A percentile compares a stretch with the other conserved stretches of the same genome.
Conservation (phyloP, 73 alveolate genomes). For the Durusdinium trenchii region DNA sequence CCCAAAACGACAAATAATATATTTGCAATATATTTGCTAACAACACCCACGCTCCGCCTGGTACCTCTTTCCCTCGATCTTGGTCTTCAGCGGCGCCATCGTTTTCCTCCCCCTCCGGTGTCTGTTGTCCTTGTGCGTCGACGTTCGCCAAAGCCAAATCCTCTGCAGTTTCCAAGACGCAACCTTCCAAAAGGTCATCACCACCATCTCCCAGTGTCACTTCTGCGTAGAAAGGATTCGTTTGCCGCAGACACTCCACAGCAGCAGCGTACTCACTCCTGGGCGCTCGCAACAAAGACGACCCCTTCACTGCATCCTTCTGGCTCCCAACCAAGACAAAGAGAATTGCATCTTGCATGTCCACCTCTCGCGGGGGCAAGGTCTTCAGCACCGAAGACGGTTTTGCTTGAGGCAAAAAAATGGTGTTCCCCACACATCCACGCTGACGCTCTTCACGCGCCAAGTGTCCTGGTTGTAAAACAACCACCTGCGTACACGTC, state of each 20-base stretch:
- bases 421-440: constrained; percentile 14
- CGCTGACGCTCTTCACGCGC: constrained; percentile 14
- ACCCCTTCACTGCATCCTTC: neutral
- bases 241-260: neutral
- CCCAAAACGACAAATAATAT: too few species aligned
- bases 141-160: neutral
- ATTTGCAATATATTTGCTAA: too few species aligned
- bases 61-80: neutral
- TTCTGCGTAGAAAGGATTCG: neutral
- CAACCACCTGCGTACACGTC: neutral
- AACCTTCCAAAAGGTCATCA: neutral
- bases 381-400: neutral
- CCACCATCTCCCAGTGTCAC: neutral
- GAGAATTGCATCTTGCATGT: constrained; percentile 7
- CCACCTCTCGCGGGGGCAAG: neutral
- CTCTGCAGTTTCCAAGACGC: neutral
- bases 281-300: neutral
- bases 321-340: neutral
- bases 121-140: neutral
- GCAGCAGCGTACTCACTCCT: neutral
- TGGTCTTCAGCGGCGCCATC: too few species aligned
- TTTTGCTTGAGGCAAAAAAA: neutral
- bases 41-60: too few species aligned
- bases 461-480: neutral
- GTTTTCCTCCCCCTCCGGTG: neutral